These are phyloP conservation scores for Digitaria exilis DNA, from an alignment of 202 grass and related monocot species.

Conservation along the genomic window DNA sequence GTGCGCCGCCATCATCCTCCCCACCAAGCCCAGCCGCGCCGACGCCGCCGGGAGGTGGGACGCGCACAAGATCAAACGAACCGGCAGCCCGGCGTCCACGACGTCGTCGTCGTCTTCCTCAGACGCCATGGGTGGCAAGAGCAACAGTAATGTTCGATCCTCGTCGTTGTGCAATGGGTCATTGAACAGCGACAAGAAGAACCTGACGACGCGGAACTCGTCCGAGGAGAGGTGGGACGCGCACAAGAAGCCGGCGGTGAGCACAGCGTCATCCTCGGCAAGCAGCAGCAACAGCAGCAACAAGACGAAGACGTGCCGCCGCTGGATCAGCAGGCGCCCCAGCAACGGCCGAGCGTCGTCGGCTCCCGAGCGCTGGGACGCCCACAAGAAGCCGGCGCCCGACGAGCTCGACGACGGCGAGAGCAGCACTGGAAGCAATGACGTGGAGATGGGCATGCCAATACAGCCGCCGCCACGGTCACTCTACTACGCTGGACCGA, in stretches of 20 bases:
- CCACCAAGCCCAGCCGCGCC: too few relatives aligned
- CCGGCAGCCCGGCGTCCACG: background rate
- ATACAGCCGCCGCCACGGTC: background rate
- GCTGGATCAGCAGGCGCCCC: background rate
- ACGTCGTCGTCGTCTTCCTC: too few relatives aligned
- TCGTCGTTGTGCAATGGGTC: too few relatives aligned
- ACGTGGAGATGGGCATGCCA: background rate
- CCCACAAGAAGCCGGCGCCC: background rate
- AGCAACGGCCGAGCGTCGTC: background rate
- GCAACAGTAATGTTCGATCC: too few relatives aligned
- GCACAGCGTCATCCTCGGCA: background rate
- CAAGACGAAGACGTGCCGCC: background rate
- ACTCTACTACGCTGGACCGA: background rate
- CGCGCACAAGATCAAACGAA: background rate
- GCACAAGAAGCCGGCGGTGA: background rate
- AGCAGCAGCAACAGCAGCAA: too few relatives aligned
- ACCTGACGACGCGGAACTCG: too few relatives aligned
- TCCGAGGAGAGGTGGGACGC: background rate
- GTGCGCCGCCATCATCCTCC: too few relatives aligned
- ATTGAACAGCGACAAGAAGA: too few relatives aligned
- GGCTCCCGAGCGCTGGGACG: constrained; percentile 1
- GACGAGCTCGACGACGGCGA: background rate
- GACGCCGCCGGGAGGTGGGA: too few relatives aligned
- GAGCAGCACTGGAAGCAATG: background rate
- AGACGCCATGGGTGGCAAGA: too few relatives aligned